A percentile compares a stretch with the other conserved stretches of the same genome.
These are phyloP conservation scores for Kodamaea fungicola DNA, from an alignment of 1,139 yeast genomes.

Conservation along the genomic window DNA sequence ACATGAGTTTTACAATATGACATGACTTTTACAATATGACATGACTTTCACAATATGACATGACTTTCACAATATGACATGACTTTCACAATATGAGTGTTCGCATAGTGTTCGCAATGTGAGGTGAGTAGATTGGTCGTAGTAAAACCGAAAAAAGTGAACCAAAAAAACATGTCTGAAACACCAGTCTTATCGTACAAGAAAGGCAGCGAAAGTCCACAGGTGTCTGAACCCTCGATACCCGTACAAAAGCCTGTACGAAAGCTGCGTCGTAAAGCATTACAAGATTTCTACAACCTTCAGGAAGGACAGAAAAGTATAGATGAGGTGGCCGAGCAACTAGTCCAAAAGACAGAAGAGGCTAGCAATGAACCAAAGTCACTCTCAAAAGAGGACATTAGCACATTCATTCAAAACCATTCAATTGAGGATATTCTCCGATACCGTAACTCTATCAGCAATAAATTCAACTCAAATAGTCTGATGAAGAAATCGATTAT, in stretches of 20 bases:
- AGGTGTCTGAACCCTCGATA: constrained; percentile 5
- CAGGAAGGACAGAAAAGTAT: constrained; percentile 15
- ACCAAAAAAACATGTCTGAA: constrained; percentile 14
- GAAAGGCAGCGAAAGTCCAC: constrained; percentile 8
- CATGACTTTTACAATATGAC: no score
- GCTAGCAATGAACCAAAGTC: constrained; percentile 4
- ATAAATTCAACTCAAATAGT: constrained; percentile 34
- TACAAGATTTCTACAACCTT: constrained; percentile 42
- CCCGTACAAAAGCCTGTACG: constrained; percentile 10
- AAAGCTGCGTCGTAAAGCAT: constrained; percentile 38
- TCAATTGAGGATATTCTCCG: constrained; percentile 33
- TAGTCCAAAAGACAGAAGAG: constrained; percentile 2
- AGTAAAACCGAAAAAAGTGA: no score
- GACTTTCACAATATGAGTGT: no score
- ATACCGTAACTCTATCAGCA: constrained; percentile 32
- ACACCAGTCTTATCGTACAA: constrained; percentile 19
- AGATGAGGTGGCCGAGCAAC: constrained; percentile 1
- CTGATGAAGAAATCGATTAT: constrained; percentile 46
- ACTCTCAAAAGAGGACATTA: constrained; percentile 14
- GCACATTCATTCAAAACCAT: constrained; percentile 13
- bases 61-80: no score
- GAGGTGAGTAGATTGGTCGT: no score
- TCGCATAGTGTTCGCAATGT: no score
- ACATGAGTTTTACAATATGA: no score
- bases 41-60: no score